These are phyloP conservation scores for Hericium coralloides DNA, from an alignment of 768 basidiomycete genomes.

Conservation along the genomic window DNA sequence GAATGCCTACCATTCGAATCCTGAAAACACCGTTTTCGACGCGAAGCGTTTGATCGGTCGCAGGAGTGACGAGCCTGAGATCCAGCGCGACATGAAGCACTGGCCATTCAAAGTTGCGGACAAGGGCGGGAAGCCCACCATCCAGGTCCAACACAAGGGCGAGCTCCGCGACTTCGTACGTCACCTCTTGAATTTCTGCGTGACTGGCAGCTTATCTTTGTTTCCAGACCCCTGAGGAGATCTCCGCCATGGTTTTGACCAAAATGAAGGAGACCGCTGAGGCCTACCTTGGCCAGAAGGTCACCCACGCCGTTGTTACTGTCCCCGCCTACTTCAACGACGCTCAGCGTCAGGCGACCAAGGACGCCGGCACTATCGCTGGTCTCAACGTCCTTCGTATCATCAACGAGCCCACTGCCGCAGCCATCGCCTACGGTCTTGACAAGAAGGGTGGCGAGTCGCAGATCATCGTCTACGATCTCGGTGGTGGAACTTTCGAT, in stretches of 20 bases:
- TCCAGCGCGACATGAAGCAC: conserved; percentile 80
- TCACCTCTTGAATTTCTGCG: conserved; percentile 8
- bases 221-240: conserved; percentile 82
- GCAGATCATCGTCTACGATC: conserved; percentile 96
- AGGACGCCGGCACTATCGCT: conserved; percentile 93
- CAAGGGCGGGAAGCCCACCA: conserved; percentile 72
- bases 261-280: conserved; percentile 99
- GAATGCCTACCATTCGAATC: conserved; percentile 90
- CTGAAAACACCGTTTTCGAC: conserved; percentile 91
- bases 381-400: conserved; percentile 94
- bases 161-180: conserved; percentile 78
- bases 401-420: conserved; percentile 96
- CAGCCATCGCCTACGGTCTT: conserved; percentile 96
- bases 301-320: conserved; percentile 96
- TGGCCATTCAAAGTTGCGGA: conserved; percentile 83
- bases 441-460: conserved; percentile 94
- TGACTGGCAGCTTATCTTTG: neutral
- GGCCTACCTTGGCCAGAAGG: conserved; percentile 92
- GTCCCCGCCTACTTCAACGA: conserved; percentile 64
- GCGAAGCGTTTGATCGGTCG: conserved; percentile 94
- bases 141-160: conserved; percentile 71
- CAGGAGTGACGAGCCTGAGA: conserved; percentile 71
- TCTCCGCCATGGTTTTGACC: conserved; percentile 87
- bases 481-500: conserved; percentile 98
- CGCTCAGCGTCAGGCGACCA: conserved; percentile 63